These are phyloP conservation scores for Vickermania ingenoplastis DNA, from an alignment of 208 protist species.

Conservation along the genomic window DNA sequence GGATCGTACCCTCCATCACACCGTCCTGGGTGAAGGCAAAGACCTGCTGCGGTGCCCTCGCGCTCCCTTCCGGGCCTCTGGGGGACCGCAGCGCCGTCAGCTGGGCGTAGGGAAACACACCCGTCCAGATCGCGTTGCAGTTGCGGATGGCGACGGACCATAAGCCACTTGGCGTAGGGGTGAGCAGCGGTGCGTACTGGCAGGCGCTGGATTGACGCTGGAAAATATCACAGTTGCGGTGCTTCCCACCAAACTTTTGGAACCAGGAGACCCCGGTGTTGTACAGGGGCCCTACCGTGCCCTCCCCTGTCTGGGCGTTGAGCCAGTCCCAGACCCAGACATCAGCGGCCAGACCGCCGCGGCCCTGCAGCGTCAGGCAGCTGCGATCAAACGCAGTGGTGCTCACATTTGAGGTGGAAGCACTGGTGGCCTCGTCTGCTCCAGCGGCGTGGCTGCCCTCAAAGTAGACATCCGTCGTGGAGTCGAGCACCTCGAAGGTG, in stretches of 20 bases:
- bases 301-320: slow-evolving; percentile 26
- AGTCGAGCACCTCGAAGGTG: slow-evolving; percentile 59
- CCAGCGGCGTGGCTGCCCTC: slow-evolving; percentile 11
- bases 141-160: slow-evolving; percentile 71
- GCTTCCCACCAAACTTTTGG: slow-evolving; percentile 84
- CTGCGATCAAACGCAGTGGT: slow-evolving; percentile 45
- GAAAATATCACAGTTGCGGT: slow-evolving; percentile 69
- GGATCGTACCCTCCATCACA: slow-evolving; percentile 33
- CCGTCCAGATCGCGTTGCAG: slow-evolving; percentile 75
- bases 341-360: slow-evolving; percentile 45
- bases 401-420: slow-evolving; percentile 12
- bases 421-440: slow-evolving; percentile 24
- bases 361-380: slow-evolving; percentile 53
- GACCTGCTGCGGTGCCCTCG: slow-evolving; percentile 32
- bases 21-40: slow-evolving; percentile 5
- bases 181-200: slow-evolving; percentile 70
- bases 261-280: slow-evolving; percentile 57
- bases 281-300: slow-evolving; percentile 51
- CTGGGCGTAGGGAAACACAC: slow-evolving; percentile 45
- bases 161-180: slow-evolving; percentile 22
- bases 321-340: slow-evolving; percentile 62
- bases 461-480: slow-evolving; percentile 33
- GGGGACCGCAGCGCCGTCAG: slow-evolving; percentile 26
- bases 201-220: slow-evolving; percentile 27
- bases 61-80: slow-evolving; percentile 37